These are phyloP conservation scores for Myochromella boudieri DNA, from an alignment of 768 basidiomycete species.

Conservation along the genomic window DNA sequence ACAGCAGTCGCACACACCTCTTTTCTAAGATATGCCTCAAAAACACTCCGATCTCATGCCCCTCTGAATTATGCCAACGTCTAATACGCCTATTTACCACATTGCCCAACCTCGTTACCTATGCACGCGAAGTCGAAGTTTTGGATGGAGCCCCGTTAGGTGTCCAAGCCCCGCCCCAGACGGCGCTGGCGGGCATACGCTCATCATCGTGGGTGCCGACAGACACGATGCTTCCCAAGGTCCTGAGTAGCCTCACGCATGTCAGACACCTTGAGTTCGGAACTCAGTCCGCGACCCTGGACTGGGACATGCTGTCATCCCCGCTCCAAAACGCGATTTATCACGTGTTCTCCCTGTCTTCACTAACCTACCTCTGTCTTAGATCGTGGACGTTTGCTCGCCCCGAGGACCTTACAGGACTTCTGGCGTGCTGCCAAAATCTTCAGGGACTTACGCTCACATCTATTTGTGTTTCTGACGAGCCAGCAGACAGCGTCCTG, in stretches of 20 bases:
- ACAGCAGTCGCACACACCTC: constrained; percentile 36
- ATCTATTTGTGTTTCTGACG: constrained; percentile 32
- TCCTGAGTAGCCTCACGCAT: constrained; percentile 36
- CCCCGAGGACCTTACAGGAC: constrained; percentile 30
- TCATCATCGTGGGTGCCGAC: constrained; percentile 39
- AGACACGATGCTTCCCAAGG: constrained; percentile 33
- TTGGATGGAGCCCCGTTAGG: constrained; percentile 36
- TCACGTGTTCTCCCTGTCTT: constrained; percentile 31
- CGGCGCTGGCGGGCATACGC: constrained; percentile 20
- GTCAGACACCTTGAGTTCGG: constrained; percentile 37
- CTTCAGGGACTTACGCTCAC: constrained; percentile 37
- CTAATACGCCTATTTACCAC: constrained; percentile 32
- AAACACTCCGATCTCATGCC: constrained; percentile 20
- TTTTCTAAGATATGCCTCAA: constrained; percentile 40
- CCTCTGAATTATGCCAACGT: constrained; percentile 32
- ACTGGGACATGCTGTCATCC: constrained; percentile 36
- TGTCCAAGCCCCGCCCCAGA: constrained; percentile 21
- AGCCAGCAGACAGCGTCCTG: no score
- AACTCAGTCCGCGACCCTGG: constrained; percentile 31
- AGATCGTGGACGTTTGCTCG: constrained; percentile 40
- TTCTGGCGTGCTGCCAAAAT: constrained; percentile 32
- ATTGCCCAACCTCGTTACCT: constrained; percentile 30
- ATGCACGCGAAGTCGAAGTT: constrained; percentile 38
- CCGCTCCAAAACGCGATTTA: constrained; percentile 33
- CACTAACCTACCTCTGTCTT: constrained; percentile 38